Evolutionary conservation across 2,329 filamentous ascomycete species (phyloP).

Genomic region (Aphanocladium album): DNA sequence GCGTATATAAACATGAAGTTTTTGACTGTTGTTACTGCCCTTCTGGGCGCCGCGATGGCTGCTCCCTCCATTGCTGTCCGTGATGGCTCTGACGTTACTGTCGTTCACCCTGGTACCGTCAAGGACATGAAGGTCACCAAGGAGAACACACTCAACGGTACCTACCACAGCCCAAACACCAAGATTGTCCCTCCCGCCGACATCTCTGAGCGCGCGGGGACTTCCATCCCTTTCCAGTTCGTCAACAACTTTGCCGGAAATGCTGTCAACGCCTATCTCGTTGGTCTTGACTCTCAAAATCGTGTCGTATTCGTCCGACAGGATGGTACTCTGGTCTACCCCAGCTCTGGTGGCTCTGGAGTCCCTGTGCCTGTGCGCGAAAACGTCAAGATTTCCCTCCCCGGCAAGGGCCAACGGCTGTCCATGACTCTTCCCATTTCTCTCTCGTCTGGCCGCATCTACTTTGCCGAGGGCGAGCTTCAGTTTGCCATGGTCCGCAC

Average conservation of each 20-base stretch:
- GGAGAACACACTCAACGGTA: conserved; percentile 36
- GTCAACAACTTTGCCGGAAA: conserved; percentile 39
- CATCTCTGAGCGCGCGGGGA: conserved; percentile 6
- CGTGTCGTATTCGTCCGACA: conserved; percentile 39
- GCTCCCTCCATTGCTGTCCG: conserved; percentile 6
- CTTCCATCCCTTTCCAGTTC: conserved; percentile 27
- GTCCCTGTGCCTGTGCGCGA: conserved; percentile 32
- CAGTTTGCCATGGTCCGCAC: conserved; percentile 36
- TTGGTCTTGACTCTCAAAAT: conserved; percentile 35
- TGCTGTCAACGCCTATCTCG: conserved; percentile 40
- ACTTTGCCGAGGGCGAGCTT: conserved; percentile 39
- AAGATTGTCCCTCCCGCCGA: not conserved
- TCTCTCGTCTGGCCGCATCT: conserved; percentile 38
- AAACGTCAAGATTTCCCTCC: conserved; percentile 41
- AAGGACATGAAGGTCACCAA: conserved; percentile 31
- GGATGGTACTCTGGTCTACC: conserved; percentile 38
- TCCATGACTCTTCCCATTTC: conserved; percentile 36
- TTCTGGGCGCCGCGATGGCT: conserved; percentile 17
- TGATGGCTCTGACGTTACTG: conserved; percentile 24
- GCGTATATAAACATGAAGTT: conserved; percentile 8
- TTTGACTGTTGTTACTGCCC: conserved; percentile 12
- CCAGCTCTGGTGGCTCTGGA: conserved; percentile 29
- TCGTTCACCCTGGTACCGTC: conserved; percentile 25
- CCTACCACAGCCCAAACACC: conserved; percentile 20
- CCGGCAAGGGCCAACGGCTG: conserved; percentile 30